Base-by-base conservation (phyloP, 2,329 filamentous ascomycete genomes). In the Pestalotiopsis sp. region DNA sequence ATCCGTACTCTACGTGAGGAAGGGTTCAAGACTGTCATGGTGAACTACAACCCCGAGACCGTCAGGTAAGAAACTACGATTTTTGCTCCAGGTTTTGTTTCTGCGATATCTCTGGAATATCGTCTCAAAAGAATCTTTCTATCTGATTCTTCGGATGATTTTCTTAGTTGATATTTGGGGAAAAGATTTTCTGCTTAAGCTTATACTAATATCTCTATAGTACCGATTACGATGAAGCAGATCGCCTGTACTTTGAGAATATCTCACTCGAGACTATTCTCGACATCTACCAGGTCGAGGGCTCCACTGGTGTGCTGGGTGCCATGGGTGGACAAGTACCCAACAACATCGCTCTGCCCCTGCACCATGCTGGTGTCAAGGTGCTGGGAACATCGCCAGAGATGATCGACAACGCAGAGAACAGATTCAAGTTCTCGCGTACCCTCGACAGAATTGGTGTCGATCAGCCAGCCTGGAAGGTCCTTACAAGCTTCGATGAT, bases 371-470 rank as follows among this genome's bases (percentile, higher is more conserved):
- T 64, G 96, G 97, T 71, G 93, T 97, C 77, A 97, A 95, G 83
- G 91, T 98, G 45, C 86, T 98, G 3, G 96, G 96, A 74, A 99
- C 96, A 1, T 98, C 95, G 0, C 96, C 96, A 11, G 96, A 99
- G 81, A 98, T 98, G 95, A 98, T 99, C 77, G 96, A 99, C 80
- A 94, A 89, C 45, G 96, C 96, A 1, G 96, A 99, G 85, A 98
- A 99, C 81, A 88, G 96, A 69, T 98, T 97, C 88, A 98, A 98
- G 86, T 98, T 98, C 86, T 97, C 94, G 58, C 94, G 96, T 77
- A 97, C 98, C 94, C 87, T 98, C 73, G 96, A 99, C 81, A 89
- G 93, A 74, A 97, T 98, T 73, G 92, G 88, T 31, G 96, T 99
- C 39, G 96, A 99, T 79, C 96, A 99, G 83, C 96, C 96, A 5